Evolutionary conservation across 1,284 basidiomycete species (phyloP), one percentile per base, ranked within the genome.

Genomic region (Testicularia cyperi): DNA sequence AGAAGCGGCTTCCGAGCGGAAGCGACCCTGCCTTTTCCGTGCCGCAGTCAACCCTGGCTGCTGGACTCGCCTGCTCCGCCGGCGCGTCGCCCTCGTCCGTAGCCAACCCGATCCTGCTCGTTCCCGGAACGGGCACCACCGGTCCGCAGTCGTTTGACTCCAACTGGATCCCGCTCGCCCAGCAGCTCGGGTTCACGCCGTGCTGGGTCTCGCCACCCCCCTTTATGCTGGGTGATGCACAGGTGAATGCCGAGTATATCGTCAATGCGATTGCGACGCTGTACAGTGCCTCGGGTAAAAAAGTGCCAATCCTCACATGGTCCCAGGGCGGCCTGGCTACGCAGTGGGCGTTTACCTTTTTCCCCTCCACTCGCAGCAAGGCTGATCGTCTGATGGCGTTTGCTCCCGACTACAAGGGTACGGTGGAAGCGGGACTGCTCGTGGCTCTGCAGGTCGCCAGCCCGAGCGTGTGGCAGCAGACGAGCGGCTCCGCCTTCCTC

Each of bases 211-310:
- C 48, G 1, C 48, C 60, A 0, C 48, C 53, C 4, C 60, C 60
- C 1, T 63, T 31, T 29, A 52, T 63, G 53, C 53, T 63, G 27
- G 53, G 57, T 38, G 53, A 56, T 23, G 33, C 53, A 0, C 44
- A 47, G 30, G 18, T 48, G n/a, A 63, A 53, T 19, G 53, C 45
- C 23, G 60, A 63, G 26, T 63, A 63, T 44, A 37, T 63, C 13
- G 60, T 57, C 31, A 44, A 63, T n/a, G 60, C 60, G 2, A 32
- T 63, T 14, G 18, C 26, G 15, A 39, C 21, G 5, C 48, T 63
- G 21, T 43, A 38, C 12, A 19, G 40, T 2, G 53, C 38, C 2
- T 32, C 25, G 1, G 48, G 53, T 13, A 32, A 21, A 5, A 35
- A 34, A n/a, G 35, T 63, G 1, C 53, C 60, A 5, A 36, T 63